Percentiles rank a stretch among this genome's conserved stretches.
These are phyloP conservation scores for Claviceps fusiformis DNA, from an alignment of 2,329 filamentous ascomycete species.

Conservation along the genomic window DNA sequence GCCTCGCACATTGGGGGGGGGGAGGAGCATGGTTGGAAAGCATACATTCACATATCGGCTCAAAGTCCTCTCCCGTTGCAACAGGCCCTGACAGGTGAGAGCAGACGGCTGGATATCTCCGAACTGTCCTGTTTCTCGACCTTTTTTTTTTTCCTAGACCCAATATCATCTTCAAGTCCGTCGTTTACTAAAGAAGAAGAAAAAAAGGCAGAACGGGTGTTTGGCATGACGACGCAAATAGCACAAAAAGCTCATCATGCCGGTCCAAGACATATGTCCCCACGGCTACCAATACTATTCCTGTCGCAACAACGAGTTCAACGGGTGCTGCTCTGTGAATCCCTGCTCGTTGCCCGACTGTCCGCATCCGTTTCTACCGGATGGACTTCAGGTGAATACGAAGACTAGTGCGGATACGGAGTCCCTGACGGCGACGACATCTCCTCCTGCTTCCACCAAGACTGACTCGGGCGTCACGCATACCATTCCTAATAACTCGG, in stretches of 20 bases:
- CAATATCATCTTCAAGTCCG: too few relatives aligned
- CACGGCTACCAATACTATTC: slow-evolving; percentile 20
- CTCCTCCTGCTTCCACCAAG: slow-evolving; percentile 8
- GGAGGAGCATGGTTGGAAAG: neutral
- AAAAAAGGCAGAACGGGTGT: neutral
- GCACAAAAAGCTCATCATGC: neutral
- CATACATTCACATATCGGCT: neutral
- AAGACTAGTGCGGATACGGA: neutral
- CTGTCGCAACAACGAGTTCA: slow-evolving; percentile 23
- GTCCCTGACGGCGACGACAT: neutral
- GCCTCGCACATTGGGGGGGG: too few relatives aligned
- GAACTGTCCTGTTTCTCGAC: too few relatives aligned
- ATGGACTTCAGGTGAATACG: too few relatives aligned
- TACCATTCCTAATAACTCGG: slow-evolving; percentile 21
- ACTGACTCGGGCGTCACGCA: slow-evolving; percentile 24
- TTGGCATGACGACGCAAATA: neutral
- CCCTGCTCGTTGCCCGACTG: slow-evolving; percentile 21
- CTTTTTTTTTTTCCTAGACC: too few relatives aligned
- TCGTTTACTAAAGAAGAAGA: too few relatives aligned
- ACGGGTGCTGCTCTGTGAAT: slow-evolving; percentile 32
- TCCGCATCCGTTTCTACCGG: slow-evolving; percentile 15
- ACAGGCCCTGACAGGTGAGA: neutral
- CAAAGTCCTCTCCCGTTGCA: neutral
- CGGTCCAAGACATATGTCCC: slow-evolving; percentile 12
- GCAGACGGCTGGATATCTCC: neutral